phyloP scores from a whole-genome alignment of 352 stramenopile species.

The Phytophthora pseudosyringae region DNA sequence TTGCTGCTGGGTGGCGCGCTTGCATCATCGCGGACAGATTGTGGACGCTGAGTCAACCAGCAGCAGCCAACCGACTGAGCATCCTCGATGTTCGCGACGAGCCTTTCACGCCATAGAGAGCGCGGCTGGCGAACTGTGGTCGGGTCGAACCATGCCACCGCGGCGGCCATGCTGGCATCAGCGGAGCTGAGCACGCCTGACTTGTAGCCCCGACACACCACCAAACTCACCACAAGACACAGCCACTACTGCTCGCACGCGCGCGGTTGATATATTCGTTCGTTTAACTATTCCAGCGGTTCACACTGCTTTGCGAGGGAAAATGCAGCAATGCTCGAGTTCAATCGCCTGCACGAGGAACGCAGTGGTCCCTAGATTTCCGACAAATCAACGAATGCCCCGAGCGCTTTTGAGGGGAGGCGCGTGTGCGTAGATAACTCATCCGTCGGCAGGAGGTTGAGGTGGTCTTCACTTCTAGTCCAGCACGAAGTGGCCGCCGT shows the following conservation, averaged over 20 bases:
- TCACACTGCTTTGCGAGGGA: neutral
- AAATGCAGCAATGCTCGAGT: constrained; percentile 11
- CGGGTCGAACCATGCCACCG: neutral
- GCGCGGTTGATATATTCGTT: constrained; percentile 2
- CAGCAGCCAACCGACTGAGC: neutral
- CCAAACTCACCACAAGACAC: neutral
- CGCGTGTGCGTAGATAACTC: constrained; percentile 8
- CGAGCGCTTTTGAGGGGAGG: neutral
- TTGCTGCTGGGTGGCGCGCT: constrained; percentile 24
- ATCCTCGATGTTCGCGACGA: neutral
- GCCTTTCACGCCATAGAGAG: constrained; percentile 26
- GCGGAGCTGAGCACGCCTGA: neutral
- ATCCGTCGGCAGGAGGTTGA: constrained; percentile 3
- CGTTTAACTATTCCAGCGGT: constrained; percentile 2
- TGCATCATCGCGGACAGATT: constrained; percentile 20
- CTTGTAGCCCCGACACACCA: neutral
- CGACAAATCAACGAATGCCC: constrained; percentile 7
- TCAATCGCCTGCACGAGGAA: constrained; percentile 6
- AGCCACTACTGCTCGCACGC: neutral
- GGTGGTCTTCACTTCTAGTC: constrained; percentile 42
- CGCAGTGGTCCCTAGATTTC: neutral
- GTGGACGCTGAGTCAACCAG: constrained; percentile 25
- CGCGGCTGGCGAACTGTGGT: constrained; percentile 19
- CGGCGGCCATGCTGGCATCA: neutral
- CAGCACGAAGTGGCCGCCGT: constrained; percentile 83